A percentile compares a stretch with the other conserved stretches of the same genome.
Evolutionary conservation across 2,329 filamentous ascomycete genomes (phyloP).

Genomic region (Remersonia thermophila): DNA sequence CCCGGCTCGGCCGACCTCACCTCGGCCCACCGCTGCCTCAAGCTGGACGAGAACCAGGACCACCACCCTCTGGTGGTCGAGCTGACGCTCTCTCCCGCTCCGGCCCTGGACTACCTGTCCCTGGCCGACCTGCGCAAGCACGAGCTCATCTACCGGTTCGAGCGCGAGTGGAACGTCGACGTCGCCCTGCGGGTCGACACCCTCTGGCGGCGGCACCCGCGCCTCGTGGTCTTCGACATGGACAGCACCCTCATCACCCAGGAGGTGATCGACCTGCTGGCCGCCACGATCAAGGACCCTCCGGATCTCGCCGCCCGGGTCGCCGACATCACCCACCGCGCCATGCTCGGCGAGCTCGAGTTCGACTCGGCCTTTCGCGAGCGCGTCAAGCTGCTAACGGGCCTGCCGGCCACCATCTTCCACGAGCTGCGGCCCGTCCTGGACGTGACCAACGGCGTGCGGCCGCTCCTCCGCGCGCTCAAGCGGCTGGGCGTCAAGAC

Average conservation of each 20-base stretch:
- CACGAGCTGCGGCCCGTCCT: constrained; percentile 63
- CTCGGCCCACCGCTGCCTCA: constrained; percentile 53
- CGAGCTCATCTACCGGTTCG: constrained; percentile 71
- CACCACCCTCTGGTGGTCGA: constrained; percentile 52
- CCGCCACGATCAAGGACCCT: constrained; percentile 57
- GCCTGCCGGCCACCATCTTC: constrained; percentile 68
- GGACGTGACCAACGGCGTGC: constrained; percentile 70
- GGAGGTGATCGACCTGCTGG: constrained; percentile 94
- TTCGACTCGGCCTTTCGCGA: constrained; percentile 76
- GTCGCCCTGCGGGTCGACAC: constrained; percentile 64
- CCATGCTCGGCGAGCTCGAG: constrained; percentile 93
- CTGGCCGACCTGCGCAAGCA: constrained; percentile 63
- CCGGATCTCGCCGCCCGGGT: constrained; percentile 69
- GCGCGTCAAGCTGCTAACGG: constrained; percentile 68
- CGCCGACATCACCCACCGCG: constrained; percentile 77
- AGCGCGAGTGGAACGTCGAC: constrained; percentile 81
- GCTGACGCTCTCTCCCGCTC: constrained; percentile 48
- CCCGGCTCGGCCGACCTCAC: constrained; percentile 38
- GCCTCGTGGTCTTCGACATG: constrained; percentile 95
- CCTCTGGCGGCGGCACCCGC: constrained; percentile 65
- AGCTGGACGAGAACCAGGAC: constrained; percentile 32
- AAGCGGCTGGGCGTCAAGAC: constrained; percentile 73
- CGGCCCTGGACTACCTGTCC: constrained; percentile 49
- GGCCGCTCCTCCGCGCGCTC: constrained; percentile 59
- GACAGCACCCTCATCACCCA: constrained; percentile 95